These are phyloP conservation scores for Lentinula raphanica DNA, from an alignment of 768 basidiomycete genomes.

Conservation along the genomic window DNA sequence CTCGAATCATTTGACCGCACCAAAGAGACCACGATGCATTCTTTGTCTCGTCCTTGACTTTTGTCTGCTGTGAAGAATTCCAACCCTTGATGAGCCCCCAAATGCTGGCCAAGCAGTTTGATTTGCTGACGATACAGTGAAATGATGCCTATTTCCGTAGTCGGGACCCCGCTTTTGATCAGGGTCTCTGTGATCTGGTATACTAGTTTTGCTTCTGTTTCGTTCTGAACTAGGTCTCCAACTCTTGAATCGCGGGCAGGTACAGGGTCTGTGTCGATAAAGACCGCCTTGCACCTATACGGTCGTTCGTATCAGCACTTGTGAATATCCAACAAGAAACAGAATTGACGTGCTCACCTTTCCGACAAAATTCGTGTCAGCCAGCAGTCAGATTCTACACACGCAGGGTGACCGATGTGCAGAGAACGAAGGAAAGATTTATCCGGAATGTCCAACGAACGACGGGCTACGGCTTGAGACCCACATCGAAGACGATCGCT, in stretches of 20 bases:
- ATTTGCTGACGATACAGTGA: constrained; percentile 94
- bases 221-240: constrained; percentile 90
- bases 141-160: constrained; percentile 80
- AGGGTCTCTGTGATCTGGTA: constrained; percentile 67
- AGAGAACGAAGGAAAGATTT: constrained; percentile 36
- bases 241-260: constrained; percentile 77
- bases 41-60: constrained; percentile 94
- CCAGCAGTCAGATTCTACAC: constrained; percentile 57
- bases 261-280: constrained; percentile 86
- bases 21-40: constrained; percentile 89
- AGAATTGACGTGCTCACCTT: constrained; percentile 33
- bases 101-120: constrained; percentile 71
- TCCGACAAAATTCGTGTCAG: constrained; percentile 56
- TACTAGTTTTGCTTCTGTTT: constrained; percentile 66
- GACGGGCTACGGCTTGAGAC: constrained; percentile 59
- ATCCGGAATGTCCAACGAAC: constrained; percentile 50
- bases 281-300: constrained; percentile 76
- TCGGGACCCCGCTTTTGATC: constrained; percentile 53
- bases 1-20: constrained; percentile 81
- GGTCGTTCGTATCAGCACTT: neutral
- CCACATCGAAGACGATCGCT: constrained; percentile 74
- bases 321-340: constrained; percentile 13
- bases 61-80: constrained; percentile 92
- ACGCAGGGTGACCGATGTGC: constrained; percentile 30
- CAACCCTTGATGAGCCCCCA: constrained; percentile 51